A percentile compares a stretch with the other conserved stretches of the same genome.
Conservation (phyloP, 176 grass and related monocot species). For the Urochloa ruziziensis region DNA sequence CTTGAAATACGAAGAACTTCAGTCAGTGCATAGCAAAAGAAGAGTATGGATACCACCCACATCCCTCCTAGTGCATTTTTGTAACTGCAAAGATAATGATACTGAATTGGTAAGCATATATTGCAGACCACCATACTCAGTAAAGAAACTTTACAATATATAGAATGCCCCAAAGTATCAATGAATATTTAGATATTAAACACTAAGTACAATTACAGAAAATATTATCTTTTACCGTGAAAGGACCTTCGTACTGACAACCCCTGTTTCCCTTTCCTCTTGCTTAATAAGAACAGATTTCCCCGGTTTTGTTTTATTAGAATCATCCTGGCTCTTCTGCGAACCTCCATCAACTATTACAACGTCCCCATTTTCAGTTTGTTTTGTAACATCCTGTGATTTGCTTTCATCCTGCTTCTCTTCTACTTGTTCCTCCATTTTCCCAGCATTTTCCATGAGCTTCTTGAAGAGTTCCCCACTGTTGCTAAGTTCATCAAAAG, state of each 20-base stretch:
- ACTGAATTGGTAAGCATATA: conserved; percentile 38
- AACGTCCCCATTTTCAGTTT: conserved; percentile 51
- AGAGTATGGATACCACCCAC: conserved; percentile 78
- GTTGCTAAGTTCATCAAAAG: conserved; percentile 93
- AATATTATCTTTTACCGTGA: conserved; percentile 59
- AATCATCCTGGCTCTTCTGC: conserved; percentile 48
- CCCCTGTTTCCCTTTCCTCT: conserved; percentile 97
- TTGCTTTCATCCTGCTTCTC: conserved; percentile 68
- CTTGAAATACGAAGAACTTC: conserved; percentile 92
- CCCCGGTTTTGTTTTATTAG: conserved; percentile 66
- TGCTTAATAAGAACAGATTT: conserved; percentile 97
- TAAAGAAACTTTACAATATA: conserved; percentile 14
- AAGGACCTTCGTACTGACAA: conserved; percentile 89
- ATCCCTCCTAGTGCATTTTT: conserved; percentile 92
- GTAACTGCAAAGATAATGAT: conserved; percentile 59
- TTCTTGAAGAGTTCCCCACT: conserved; percentile 84
- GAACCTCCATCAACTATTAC: conserved; percentile 35
- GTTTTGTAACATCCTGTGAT: conserved; percentile 38
- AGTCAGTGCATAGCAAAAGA: conserved; percentile 76
- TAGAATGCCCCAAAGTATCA: neutral
- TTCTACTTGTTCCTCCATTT: conserved; percentile 97
- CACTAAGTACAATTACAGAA: neutral
- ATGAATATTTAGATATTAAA: neutral
- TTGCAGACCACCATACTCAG: conserved; percentile 21
- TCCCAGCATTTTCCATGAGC: conserved; percentile 99